Percentiles rank a stretch among this genome's conserved stretches.
Evolutionary conservation across 2,329 filamentous ascomycete genomes (phyloP).

Genomic region (Botrytis galanthina): DNA sequence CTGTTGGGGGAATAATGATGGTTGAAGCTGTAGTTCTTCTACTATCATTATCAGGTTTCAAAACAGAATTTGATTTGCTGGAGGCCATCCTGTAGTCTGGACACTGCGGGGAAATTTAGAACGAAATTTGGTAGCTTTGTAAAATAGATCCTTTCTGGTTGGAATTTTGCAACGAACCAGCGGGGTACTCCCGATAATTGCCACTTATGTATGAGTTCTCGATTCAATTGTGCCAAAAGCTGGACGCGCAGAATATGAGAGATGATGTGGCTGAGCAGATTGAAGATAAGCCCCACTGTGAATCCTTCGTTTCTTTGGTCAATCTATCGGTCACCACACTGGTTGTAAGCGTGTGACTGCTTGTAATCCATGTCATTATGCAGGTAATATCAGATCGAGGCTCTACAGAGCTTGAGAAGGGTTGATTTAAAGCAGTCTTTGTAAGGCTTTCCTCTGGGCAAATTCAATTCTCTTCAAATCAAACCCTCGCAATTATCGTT

Average conservation of each 20-base stretch:
- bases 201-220: neutral
- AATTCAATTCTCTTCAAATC: neutral
- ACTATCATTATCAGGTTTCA: neutral
- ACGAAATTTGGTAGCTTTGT: neutral
- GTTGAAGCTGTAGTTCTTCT: too few species aligned
- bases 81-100: neutral
- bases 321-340: neutral
- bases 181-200: neutral
- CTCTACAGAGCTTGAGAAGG: neutral
- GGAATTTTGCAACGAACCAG: neutral
- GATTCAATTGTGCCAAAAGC: neutral
- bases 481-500: neutral
- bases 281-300: neutral
- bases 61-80: neutral
- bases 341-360: neutral
- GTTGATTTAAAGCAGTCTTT: slow-evolving; percentile 1
- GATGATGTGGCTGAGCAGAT: neutral
- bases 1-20: neutral
- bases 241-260: neutral
- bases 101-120: neutral
- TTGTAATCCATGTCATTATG: neutral
- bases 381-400: neutral
- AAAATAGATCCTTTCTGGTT: neutral
- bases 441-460: slow-evolving; percentile 2
- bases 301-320: neutral